Evolutionary conservation across 805 yeast genomes (phyloP).

Genomic region (Candida ortonii): DNA sequence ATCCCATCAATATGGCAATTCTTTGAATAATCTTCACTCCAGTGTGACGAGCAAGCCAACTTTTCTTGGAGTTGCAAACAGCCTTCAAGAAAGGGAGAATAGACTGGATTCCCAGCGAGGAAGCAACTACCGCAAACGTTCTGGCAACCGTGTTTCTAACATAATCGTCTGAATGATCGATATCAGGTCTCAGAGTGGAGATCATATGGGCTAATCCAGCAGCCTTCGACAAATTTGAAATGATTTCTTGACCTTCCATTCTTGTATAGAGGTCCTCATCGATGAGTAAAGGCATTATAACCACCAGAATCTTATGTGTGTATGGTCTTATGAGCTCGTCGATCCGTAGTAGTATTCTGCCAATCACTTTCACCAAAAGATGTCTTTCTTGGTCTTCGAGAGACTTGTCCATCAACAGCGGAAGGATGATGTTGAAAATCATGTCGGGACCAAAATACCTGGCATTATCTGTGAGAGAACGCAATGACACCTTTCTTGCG

Average conservation of each 20-base stretch:
- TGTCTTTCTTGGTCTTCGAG: constrained; percentile 83
- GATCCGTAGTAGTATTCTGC: constrained; percentile 62
- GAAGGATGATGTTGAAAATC: constrained; percentile 69
- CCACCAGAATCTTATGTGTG: constrained; percentile 68
- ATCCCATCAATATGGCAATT: constrained; percentile 63
- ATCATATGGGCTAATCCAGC: constrained; percentile 82
- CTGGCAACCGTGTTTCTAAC: constrained; percentile 74
- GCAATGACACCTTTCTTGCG: constrained; percentile 64
- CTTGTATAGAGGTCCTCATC: constrained; percentile 78
- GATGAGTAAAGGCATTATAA: constrained; percentile 72
- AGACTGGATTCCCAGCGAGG: constrained; percentile 68
- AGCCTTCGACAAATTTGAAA: constrained; percentile 70
- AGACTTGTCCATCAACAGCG: constrained; percentile 66
- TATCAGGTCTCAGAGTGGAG: constrained; percentile 74
- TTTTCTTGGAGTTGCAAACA: constrained; percentile 69
- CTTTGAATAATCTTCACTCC: constrained; percentile 79
- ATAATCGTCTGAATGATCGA: constrained; percentile 79
- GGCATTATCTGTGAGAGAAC: constrained; percentile 64
- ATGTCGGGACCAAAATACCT: constrained; percentile 64
- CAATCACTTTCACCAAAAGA: constrained; percentile 71
- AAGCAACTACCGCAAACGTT: constrained; percentile 79
- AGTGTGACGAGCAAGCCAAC: constrained; percentile 81
- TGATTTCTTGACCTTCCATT: constrained; percentile 74
- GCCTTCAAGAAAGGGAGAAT: constrained; percentile 80
- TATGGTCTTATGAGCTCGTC: constrained; percentile 68